Base-by-base conservation (phyloP, 108 stramenopile species). In the Skeletonema tropicum region DNA sequence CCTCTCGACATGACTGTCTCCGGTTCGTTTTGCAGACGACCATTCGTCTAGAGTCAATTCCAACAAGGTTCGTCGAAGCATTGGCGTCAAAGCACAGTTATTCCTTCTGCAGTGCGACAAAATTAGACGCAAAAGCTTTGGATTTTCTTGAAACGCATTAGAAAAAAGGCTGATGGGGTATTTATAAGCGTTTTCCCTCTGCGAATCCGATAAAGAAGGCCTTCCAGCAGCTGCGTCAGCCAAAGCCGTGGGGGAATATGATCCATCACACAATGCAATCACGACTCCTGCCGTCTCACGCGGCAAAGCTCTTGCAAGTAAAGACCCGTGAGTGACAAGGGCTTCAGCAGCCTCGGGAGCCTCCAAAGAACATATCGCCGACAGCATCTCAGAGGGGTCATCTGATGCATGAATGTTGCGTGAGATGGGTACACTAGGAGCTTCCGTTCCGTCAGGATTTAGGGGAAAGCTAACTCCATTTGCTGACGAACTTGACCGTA, bases 21-120 rank as follows among this genome's bases (percentile, higher is more conserved):
- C 90, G 2, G 80, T 83, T 5, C 90, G 76, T 48, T 91, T 91
- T 45, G 88, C 89, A 12, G 83, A 68, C 42, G 91, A 91, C 94
- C 94, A 95, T 78, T 95, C 94, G 33, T 85, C 88, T 63, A 95
- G 75, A 32, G 92, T 93, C 55, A 95, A 68, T 68, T 95, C 94
- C 48, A 95, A 74, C 65, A 92, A 69, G 6, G 90, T 91, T 29
- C 92, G 76, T 60, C 89, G 78, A n/a, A 95, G 76, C 29, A 82
- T 86, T 13, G 92, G 91, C 8, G 88, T 89, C 60, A 95, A 69
- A 3, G 69, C 67, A 73, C 88, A 92, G 52, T 88, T 90, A 70
- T 87, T 91, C 26, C 90, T 86, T 45, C 91, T 87, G 68, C 92
- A 93, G 76, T 92, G 90, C 1, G 94, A 85, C 68, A 95, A 62